phyloP scores from a whole-genome alignment of 2,329 filamentous ascomycete species.

The Fusarium buharicum region DNA sequence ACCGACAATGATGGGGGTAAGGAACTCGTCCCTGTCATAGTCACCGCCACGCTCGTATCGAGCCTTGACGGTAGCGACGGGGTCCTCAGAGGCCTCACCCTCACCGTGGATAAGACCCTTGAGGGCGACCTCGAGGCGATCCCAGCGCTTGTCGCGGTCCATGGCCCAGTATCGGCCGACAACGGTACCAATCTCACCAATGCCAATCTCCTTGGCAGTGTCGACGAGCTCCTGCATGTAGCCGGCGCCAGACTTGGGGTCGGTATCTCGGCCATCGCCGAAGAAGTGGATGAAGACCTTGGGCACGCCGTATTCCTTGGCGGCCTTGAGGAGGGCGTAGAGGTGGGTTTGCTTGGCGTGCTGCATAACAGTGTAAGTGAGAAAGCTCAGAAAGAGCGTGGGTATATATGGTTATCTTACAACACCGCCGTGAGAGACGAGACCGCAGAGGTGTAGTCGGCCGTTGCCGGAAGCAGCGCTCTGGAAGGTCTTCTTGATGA shows the following conservation, averaged over 20 bases:
- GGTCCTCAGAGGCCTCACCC: conserved; percentile 86
- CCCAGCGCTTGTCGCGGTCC: conserved; percentile 99
- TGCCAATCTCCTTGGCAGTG: conserved; percentile 82
- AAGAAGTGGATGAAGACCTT: conserved; percentile 99
- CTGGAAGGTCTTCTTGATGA: conserved; percentile 80
- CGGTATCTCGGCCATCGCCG: conserved; percentile 95
- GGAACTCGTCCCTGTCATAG: conserved; percentile 92
- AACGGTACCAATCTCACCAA: conserved; percentile 89
- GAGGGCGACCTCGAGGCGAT: conserved; percentile 88
- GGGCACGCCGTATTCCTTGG: conserved; percentile 87
- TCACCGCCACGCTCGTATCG: conserved; percentile 78
- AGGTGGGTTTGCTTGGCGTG: conserved; percentile 97
- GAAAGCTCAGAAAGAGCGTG: conserved; percentile 2
- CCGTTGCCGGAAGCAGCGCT: conserved; percentile 88
- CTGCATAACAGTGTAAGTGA: conserved; percentile 51
- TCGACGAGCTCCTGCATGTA: conserved; percentile 90
- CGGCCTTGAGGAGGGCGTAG: conserved; percentile 85
- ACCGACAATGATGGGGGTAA: conserved; percentile 95
- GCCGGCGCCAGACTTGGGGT: conserved; percentile 89
- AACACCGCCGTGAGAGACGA: conserved; percentile 95
- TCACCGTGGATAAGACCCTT: conserved; percentile 88
- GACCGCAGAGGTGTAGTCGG: conserved; percentile 88
- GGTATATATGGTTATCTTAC: conserved; percentile 55
- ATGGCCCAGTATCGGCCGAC: conserved; percentile 98
- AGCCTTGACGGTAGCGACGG: conserved; percentile 85